Base-by-base conservation (phyloP, 1,284 basidiomycete genomes). In the Ceratobasidium sp. region DNA sequence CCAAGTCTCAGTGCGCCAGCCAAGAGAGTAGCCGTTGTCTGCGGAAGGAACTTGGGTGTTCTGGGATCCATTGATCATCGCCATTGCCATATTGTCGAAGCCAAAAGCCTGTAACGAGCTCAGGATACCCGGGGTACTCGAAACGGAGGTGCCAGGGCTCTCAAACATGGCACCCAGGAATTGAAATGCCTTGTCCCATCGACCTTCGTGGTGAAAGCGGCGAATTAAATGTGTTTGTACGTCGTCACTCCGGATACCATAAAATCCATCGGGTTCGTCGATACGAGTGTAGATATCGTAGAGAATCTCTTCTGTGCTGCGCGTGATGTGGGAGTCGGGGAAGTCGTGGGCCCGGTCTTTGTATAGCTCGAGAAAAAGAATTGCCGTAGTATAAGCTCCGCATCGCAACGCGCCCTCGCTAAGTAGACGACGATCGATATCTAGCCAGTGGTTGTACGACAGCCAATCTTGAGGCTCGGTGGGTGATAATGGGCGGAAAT, bases 211-310 rank as follows among this genome's bases (percentile, higher is more conserved):
- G 81, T 96, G 93, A 78, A 97, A 92, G 3, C 95, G 91, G 79
- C 91, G 93, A 59, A 96, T 88, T 48, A 99, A 88, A 77, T 96
- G 93, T 57, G 90, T 88, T 38, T 90, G 89, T 16, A 95, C 88
- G 81, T 99, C 91, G 41, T 85, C 85, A 27, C 80, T 79, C 79
- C 92, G 88, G 79, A 99, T 95, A 1, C 96, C 96, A 84, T 99
- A 99, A 83, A 99, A 99, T 0, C 97, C 96, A 82, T 99, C 97
- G 0, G 97, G 97, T 82, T 99, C 97, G 82, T 98, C 96, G 78
- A 99, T 96, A 82, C 96, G 94, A 79, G 91, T 92, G 83, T 98
- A 99, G 70, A 99, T 96, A 73, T 94, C 91, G 84, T 97, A 98
- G 62, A 99, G 86, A 46, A 96, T 88, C 59, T 90, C 85, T 83